Conservation (phyloP, 257 asterid genomes). For the Ligustrum vulgare region DNA sequence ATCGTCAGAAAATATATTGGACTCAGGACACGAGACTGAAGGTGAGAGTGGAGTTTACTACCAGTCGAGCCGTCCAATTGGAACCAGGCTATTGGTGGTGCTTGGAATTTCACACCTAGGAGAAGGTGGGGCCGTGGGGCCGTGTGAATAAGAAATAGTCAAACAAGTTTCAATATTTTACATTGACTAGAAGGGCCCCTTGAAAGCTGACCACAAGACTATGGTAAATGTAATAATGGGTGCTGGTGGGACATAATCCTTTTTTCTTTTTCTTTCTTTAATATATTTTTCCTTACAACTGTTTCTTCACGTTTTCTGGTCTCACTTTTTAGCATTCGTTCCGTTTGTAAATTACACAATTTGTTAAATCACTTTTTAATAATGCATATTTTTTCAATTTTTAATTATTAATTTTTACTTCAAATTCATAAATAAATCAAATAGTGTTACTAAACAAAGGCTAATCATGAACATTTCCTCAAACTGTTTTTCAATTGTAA, state of each 20-base stretch:
- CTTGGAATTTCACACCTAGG: conserved; percentile 49
- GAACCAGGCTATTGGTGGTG: conserved; percentile 39
- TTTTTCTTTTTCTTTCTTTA: neutral
- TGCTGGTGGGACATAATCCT: neutral
- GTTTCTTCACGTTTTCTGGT: too few species aligned
- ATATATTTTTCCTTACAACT: neutral
- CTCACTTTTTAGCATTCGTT: too few species aligned
- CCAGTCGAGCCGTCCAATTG: conserved; percentile 27
- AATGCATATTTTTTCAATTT: too few species aligned
- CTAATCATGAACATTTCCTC: too few species aligned
- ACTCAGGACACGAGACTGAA: neutral
- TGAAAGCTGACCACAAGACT: conserved; percentile 28
- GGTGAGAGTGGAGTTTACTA: conserved; percentile 14
- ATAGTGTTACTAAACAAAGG: too few species aligned
- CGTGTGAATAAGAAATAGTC: conserved; percentile 35
- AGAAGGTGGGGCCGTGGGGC: conserved; percentile 31
- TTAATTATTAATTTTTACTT: too few species aligned
- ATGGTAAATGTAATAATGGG: neutral
- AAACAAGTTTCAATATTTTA: conserved; percentile 41
- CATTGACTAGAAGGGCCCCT: conserved; percentile 50
- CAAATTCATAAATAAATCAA: too few species aligned
- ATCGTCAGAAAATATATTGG: neutral
- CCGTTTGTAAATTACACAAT: too few species aligned
- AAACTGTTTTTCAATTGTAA: too few species aligned
- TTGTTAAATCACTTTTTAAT: too few species aligned